Conservation (phyloP, 768 basidiomycete genomes). For the Collybiopsis luxurians region DNA sequence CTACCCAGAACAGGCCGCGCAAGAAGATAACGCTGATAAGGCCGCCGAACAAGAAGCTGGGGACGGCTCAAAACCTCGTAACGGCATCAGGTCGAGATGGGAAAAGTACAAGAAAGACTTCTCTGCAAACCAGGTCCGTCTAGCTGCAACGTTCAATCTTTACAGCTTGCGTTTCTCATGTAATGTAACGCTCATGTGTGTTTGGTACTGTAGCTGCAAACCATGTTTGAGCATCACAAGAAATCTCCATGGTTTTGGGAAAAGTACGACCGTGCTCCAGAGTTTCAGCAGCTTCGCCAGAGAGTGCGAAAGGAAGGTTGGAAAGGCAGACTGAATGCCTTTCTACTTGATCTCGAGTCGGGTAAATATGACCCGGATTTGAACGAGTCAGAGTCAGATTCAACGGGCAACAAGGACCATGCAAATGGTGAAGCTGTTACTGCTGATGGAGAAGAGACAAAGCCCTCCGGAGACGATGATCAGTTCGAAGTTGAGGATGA, state of each 20-base stretch:
- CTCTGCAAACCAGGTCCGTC: slow-evolving; percentile 79
- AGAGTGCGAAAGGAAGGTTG: slow-evolving; percentile 85
- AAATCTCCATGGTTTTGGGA: slow-evolving; percentile 97
- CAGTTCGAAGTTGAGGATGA: slow-evolving; percentile 74
- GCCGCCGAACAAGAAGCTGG: slow-evolving; percentile 82
- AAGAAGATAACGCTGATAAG: slow-evolving; percentile 84
- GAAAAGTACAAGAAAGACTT: slow-evolving; percentile 96
- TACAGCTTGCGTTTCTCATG: not conserved
- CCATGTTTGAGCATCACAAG: slow-evolving; percentile 93
- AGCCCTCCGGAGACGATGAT: slow-evolving; percentile 60
- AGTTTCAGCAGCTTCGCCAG: slow-evolving; percentile 67
- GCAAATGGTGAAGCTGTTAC: slow-evolving; percentile 38
- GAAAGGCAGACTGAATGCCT: slow-evolving; percentile 68
- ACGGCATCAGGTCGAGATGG: slow-evolving; percentile 81
- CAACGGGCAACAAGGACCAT: slow-evolving; percentile 52
- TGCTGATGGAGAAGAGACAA: slow-evolving; percentile 53
- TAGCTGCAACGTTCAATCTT: slow-evolving; percentile 19
- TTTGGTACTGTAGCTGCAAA: slow-evolving; percentile 75
- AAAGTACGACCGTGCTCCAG: slow-evolving; percentile 82
- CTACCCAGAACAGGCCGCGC: slow-evolving; percentile 71
- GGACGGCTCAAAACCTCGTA: slow-evolving; percentile 78
- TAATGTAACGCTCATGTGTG: slow-evolving; percentile 20
- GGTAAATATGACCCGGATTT: slow-evolving; percentile 84
- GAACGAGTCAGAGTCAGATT: slow-evolving; percentile 57
- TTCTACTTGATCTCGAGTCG: slow-evolving; percentile 76